Evolutionary conservation across 495 filamentous ascomycete genomes (phyloP).

Genomic region (Penicillium subrubescens): DNA sequence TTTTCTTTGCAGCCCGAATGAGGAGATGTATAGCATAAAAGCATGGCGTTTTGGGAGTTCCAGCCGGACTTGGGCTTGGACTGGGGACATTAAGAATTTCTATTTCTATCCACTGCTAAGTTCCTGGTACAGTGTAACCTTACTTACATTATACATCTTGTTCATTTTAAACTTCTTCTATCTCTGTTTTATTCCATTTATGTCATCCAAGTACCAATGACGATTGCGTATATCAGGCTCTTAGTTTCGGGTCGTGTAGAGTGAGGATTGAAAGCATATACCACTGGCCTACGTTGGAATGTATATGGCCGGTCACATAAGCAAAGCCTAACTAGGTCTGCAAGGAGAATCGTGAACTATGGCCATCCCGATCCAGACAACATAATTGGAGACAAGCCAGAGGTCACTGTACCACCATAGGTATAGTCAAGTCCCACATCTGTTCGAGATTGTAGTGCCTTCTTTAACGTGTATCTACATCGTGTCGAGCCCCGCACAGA

Average conservation of each 20-base stretch:
- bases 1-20: slow-evolving; percentile 44
- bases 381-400: no score
- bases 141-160: no score
- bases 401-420: no score
- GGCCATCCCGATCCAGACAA: not conserved
- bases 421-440: not conserved
- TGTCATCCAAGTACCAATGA: no score
- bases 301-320: not conserved
- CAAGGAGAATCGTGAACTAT: not conserved
- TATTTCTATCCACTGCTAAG: slow-evolving; percentile 1
- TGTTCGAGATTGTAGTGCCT: not conserved
- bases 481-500: slow-evolving; percentile 31
- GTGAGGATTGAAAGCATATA: no score
- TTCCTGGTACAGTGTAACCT: slow-evolving; percentile 19
- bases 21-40: slow-evolving; percentile 26
- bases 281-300: no score
- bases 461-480: not conserved
- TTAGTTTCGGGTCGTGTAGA: no score
- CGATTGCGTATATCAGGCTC: no score
- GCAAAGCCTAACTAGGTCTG: not conserved
- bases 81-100: not conserved
- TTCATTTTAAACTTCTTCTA: not conserved
- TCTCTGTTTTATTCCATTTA: not conserved
- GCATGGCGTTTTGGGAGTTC: slow-evolving; percentile 32
- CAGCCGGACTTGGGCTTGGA: not conserved